Conservation (phyloP, 1,139 yeast genomes). For the Candida labiduridarum region DNA sequence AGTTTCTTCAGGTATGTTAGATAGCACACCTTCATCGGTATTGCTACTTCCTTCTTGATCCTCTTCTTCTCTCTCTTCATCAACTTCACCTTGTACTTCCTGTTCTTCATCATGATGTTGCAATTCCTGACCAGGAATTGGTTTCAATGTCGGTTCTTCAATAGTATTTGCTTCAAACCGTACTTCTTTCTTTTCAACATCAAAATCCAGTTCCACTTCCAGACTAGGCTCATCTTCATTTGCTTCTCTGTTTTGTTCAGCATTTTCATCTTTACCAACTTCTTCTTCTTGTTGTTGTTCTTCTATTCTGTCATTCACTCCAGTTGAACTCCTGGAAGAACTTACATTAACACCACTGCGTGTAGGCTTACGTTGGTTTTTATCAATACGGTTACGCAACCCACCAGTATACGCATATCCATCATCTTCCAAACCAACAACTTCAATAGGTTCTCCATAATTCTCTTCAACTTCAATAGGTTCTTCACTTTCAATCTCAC, state of each 20-base stretch:
- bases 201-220: too few relatives aligned
- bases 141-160: not conserved
- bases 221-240: too few relatives aligned
- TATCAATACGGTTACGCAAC: conserved; percentile 9
- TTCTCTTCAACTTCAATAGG: not conserved
- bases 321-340: not conserved
- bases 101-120: conserved; percentile 2
- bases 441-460: conserved; percentile 1
- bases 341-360: not conserved
- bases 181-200: not conserved
- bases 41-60: not conserved
- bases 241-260: not conserved
- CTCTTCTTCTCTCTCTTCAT: not conserved
- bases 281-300: not conserved
- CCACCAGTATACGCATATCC: conserved; percentile 17
- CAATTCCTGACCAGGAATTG: conserved; percentile 1
- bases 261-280: not conserved
- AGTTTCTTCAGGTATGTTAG: conserved; percentile 17
- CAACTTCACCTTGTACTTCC: conserved; percentile 4
- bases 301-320: not conserved
- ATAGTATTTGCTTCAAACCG: not conserved
- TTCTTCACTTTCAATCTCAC: conserved; percentile 1
- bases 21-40: conserved; percentile 4
- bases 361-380: not conserved
- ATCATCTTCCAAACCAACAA: conserved; percentile 19